Conservation (phyloP, 768 basidiomycete genomes). For the Phanerochaete carnosa region DNA sequence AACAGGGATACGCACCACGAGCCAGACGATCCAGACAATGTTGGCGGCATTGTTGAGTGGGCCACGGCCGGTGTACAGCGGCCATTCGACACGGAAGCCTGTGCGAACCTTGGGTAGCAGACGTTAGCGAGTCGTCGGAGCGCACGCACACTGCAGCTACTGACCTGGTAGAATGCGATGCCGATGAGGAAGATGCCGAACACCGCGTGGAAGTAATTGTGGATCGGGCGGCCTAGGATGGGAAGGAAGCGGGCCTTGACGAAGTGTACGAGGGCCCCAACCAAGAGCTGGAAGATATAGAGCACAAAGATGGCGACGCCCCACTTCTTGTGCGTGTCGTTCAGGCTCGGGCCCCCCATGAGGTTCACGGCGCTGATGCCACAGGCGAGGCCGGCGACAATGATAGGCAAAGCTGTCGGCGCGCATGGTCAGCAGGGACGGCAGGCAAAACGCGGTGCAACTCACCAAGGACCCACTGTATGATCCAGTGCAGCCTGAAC, state of each 20-base stretch:
- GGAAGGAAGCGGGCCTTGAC: constrained; percentile 34
- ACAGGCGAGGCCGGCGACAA: constrained; percentile 45
- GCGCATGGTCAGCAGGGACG: background rate
- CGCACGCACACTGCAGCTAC: background rate
- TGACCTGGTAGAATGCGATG: constrained; percentile 45
- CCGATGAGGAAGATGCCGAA: constrained; percentile 54
- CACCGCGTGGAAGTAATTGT: constrained; percentile 39
- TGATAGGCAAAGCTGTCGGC: constrained; percentile 44
- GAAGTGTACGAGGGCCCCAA: constrained; percentile 52
- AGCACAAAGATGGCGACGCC: constrained; percentile 52
- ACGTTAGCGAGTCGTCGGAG: background rate
- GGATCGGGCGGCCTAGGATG: constrained; percentile 37
- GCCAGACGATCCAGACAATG: constrained; percentile 35
- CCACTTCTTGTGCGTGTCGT: constrained; percentile 47
- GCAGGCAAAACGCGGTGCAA: background rate
- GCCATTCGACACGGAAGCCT: constrained; percentile 36
- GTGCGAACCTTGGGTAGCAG: constrained; percentile 37
- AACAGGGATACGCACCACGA: constrained; percentile 47
- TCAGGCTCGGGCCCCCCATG: constrained; percentile 28
- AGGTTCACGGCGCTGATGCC: constrained; percentile 39
- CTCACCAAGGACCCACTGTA: constrained; percentile 43
- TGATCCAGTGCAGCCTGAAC: constrained; percentile 40
- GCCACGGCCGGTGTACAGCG: constrained; percentile 21
- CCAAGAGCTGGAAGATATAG: constrained; percentile 45
- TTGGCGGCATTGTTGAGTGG: constrained; percentile 22